Conservation (phyloP, 192 early-diverging fungal species). For the Radiomyces spectabilis region DNA sequence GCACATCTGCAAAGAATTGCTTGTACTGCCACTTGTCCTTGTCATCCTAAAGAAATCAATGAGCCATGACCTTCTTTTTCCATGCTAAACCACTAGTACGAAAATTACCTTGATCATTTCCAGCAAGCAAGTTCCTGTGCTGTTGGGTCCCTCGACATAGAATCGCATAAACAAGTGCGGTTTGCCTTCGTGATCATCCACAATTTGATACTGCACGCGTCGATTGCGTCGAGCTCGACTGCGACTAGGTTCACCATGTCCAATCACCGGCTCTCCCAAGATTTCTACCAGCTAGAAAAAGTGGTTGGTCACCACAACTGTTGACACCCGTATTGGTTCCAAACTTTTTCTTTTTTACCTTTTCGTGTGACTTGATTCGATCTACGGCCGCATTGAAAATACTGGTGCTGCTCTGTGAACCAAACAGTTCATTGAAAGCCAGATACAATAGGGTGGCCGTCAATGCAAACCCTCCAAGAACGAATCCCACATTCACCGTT, state of each 20-base stretch:
- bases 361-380: slow-evolving; percentile 31
- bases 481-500: slow-evolving; percentile 38
- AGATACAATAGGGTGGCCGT: slow-evolving; percentile 36
- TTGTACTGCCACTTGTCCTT: slow-evolving; percentile 42
- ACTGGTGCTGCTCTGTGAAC: slow-evolving; percentile 39
- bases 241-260: slow-evolving; percentile 24
- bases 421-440: slow-evolving; percentile 37
- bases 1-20: slow-evolving; percentile 45
- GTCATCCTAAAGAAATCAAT: slow-evolving; percentile 9
- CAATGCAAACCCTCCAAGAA: slow-evolving; percentile 35
- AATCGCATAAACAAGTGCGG: slow-evolving; percentile 45
- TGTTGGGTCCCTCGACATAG: slow-evolving; percentile 43
- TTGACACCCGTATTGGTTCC: too few relatives aligned
- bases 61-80: not conserved
- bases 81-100: not conserved
- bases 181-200: slow-evolving; percentile 34
- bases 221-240: slow-evolving; percentile 8
- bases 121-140: slow-evolving; percentile 37
- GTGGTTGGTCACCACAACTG: slow-evolving; percentile 20
- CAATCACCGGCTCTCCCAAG: slow-evolving; percentile 33
- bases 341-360: slow-evolving; percentile 21
- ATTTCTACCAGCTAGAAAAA: not conserved
- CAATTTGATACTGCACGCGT: slow-evolving; percentile 31
- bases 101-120: slow-evolving; percentile 41
- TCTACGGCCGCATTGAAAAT: slow-evolving; percentile 49